Conservation (phyloP, 805 yeast species). For the Limtongozyma cylindracea region DNA sequence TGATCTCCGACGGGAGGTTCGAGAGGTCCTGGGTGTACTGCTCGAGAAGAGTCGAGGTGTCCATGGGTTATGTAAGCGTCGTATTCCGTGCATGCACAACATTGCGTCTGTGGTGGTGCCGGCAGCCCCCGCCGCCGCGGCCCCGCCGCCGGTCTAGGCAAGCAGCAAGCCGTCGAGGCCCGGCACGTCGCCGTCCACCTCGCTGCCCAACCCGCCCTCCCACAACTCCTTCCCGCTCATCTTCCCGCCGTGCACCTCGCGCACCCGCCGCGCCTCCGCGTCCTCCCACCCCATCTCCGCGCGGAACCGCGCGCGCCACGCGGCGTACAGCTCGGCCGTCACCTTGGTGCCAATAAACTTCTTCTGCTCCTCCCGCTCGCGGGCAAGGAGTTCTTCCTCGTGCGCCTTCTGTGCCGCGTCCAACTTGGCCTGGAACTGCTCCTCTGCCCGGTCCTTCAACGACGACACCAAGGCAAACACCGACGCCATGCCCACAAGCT, state of each 20-base stretch:
- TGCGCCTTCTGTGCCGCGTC: conserved; percentile 24
- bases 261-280: conserved; percentile 22
- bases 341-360: conserved; percentile 84
- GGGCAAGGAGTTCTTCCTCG: conserved; percentile 29
- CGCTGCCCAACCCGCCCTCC: conserved; percentile 68
- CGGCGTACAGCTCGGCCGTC: conserved; percentile 43
- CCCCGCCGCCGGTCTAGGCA: too few relatives aligned
- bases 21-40: conserved; percentile 35
- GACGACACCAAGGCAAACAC: conserved; percentile 57
- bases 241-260: conserved; percentile 43
- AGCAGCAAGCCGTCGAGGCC: too few relatives aligned
- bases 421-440: conserved; percentile 31
- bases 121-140: too few relatives aligned
- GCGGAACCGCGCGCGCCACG: conserved; percentile 55
- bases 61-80: too few relatives aligned
- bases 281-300: conserved; percentile 48
- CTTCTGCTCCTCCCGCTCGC: conserved; percentile 66
- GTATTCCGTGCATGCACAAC: too few relatives aligned
- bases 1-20: conserved; percentile 72
- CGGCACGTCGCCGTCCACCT: conserved; percentile 21
- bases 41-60: conserved; percentile 51
- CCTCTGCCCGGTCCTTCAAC: conserved; percentile 65
- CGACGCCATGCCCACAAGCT: conserved; percentile 79
- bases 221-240: conserved; percentile 77
- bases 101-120: too few relatives aligned